phyloP scores from a whole-genome alignment of 225 moss, liverwort and hornwort species.

The Anthoceros angustus region DNA sequence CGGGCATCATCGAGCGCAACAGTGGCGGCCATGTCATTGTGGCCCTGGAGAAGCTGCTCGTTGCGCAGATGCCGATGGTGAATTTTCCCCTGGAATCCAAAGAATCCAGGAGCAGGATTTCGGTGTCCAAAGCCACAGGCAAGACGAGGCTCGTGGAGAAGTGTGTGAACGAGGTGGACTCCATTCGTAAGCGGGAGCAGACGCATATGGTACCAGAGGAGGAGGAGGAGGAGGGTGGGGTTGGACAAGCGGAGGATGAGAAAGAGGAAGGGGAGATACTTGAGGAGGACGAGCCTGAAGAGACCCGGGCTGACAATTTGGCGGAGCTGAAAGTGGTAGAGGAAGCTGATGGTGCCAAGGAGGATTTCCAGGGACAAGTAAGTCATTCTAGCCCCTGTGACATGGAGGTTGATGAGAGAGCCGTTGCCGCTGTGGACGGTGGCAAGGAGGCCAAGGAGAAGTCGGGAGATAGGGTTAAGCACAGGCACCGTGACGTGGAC shows the following conservation, averaged over 20 bases:
- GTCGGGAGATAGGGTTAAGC: no score
- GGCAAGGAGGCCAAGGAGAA: no score
- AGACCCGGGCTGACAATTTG: neutral
- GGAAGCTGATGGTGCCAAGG: no score
- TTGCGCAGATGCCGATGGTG: neutral
- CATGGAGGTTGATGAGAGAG: no score
- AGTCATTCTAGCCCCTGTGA: no score
- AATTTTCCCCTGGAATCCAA: constrained; percentile 3
- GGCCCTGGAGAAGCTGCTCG: neutral
- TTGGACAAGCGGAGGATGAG: neutral
- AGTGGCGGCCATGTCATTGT: neutral
- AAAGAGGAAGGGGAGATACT: constrained; percentile 5
- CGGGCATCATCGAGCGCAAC: neutral
- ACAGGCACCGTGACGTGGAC: no score
- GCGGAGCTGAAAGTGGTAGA: no score
- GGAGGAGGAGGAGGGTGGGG: neutral
- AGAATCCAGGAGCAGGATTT: constrained; percentile 3
- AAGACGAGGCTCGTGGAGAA: neutral
- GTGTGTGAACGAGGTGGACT: neutral
- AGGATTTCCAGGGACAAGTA: no score
- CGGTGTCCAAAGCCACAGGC: neutral
- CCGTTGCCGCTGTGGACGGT: no score
- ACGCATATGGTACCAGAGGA: constrained; percentile 1
- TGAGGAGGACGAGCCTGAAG: neutral
- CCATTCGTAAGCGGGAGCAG: neutral